Conservation (phyloP, 108 stramenopile species). For the Cyclostephanos tholiformis region DNA sequence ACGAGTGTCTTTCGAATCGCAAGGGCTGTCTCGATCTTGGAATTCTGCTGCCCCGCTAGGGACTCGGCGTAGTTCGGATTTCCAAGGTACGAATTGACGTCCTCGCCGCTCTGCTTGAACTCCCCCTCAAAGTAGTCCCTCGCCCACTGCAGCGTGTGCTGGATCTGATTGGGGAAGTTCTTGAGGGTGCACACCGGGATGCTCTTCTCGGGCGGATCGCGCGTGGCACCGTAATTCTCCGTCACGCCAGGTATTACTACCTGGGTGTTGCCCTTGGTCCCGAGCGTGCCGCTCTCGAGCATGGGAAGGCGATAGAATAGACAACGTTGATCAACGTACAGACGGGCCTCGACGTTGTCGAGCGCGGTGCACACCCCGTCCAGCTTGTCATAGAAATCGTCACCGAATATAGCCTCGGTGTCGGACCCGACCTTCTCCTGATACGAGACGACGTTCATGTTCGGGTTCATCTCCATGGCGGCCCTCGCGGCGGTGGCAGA, state of each 20-base stretch:
- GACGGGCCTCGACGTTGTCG: constrained; percentile 98
- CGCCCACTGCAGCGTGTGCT: constrained; percentile 98
- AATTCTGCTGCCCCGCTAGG: constrained; percentile 88
- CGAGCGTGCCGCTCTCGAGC: constrained; percentile 98
- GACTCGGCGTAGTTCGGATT: constrained; percentile 73
- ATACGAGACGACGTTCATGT: constrained; percentile 83
- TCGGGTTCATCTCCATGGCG: constrained; percentile 90
- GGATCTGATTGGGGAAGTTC: constrained; percentile 99
- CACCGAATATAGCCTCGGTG: constrained; percentile 96
- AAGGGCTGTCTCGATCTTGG: constrained; percentile 89
- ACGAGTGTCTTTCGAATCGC: constrained; percentile 82
- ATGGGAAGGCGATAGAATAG: constrained; percentile 96
- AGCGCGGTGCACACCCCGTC: constrained; percentile 97
- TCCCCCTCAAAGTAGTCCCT: constrained; percentile 98
- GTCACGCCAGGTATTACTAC: constrained; percentile 96
- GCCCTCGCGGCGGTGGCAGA: constrained; percentile 88
- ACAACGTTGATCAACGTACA: constrained; percentile 97
- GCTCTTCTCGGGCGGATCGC: constrained; percentile 97
- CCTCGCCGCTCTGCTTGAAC: constrained; percentile 95
- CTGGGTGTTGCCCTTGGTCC: constrained; percentile 98
- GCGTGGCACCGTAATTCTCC: constrained; percentile 98
- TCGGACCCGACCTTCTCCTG: constrained; percentile 94
- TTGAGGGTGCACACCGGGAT: constrained; percentile 99
- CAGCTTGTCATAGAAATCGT: constrained; percentile 95
- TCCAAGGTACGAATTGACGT: constrained; percentile 92